These are phyloP conservation scores for Austroboletus novae-zelandiae DNA, from an alignment of 1,284 basidiomycete species.

Conservation along the genomic window DNA sequence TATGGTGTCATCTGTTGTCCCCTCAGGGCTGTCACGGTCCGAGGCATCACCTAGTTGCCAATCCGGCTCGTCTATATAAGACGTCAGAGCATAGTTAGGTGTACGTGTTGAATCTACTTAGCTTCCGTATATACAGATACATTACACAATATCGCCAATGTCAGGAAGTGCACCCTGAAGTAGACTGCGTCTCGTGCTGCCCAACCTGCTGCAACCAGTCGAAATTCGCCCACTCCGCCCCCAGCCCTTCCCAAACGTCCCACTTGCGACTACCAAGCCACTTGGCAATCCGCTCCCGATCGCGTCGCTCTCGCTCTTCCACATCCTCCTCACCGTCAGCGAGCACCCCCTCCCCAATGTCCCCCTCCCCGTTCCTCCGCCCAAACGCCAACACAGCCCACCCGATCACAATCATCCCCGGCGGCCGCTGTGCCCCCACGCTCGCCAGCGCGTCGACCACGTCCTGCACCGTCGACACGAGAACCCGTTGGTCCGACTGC, in stretches of 20 bases:
- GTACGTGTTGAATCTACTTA: too few relatives aligned
- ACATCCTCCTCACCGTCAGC: slow-evolving; percentile 37
- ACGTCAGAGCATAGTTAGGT: too few relatives aligned
- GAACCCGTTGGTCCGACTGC: slow-evolving; percentile 87
- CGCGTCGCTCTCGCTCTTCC: slow-evolving; percentile 39
- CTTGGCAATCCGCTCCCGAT: slow-evolving; percentile 47
- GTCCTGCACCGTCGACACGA: slow-evolving; percentile 75
- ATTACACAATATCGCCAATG: too few relatives aligned
- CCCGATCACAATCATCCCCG: slow-evolving; percentile 94
- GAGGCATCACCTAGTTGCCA: too few relatives aligned
- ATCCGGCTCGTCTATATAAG: too few relatives aligned
- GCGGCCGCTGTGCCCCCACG: slow-evolving; percentile 85
- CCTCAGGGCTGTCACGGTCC: too few relatives aligned
- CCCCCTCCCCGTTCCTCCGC: slow-evolving; percentile 42
- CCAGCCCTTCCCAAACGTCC: slow-evolving; percentile 60
- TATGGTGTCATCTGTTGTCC: too few relatives aligned
- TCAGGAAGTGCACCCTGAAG: too few relatives aligned
- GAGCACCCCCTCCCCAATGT: slow-evolving; percentile 42
- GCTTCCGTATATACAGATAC: too few relatives aligned
- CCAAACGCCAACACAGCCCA: slow-evolving; percentile 79
- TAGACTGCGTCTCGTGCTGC: not conserved
- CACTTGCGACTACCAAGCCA: slow-evolving; percentile 62
- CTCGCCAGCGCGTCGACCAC: slow-evolving; percentile 73
- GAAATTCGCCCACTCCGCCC: slow-evolving; percentile 45
- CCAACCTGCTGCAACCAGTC: not conserved